A percentile compares a stretch with the other conserved stretches of the same genome.
phyloP scores from a whole-genome alignment of 2,329 filamentous ascomycete species.

The Fonsecaea pugnacius region DNA sequence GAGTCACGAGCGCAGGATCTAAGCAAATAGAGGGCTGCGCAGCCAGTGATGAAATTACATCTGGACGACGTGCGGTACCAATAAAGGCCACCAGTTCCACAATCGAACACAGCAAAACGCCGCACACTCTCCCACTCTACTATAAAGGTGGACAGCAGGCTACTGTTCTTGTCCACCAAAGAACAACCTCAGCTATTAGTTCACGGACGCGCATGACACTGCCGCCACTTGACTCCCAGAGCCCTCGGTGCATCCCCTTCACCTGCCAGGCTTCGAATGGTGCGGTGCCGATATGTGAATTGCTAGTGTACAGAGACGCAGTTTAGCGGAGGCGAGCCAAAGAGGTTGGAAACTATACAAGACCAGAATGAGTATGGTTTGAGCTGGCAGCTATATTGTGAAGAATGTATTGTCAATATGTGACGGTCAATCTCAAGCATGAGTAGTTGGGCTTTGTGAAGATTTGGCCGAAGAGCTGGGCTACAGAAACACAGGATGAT shows the following conservation, averaged over 20 bases:
- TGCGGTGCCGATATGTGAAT: background rate
- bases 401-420: background rate
- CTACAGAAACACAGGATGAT: background rate
- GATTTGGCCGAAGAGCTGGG: background rate
- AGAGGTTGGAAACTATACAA: background rate
- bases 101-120: background rate
- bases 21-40: conserved; percentile 1
- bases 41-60: background rate
- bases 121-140: background rate
- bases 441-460: background rate
- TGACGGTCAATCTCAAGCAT: background rate
- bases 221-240: background rate
- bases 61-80: background rate
- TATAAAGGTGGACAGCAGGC: background rate
- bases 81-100: background rate
- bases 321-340: background rate
- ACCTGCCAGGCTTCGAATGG: background rate
- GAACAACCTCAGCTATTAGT: background rate
- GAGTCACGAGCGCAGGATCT: conserved; percentile 58
- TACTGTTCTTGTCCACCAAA: background rate
- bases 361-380: background rate
- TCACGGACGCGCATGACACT: background rate
- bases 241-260: background rate
- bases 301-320: background rate
- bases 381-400: background rate